Evolutionary conservation across 148 eudicot genomes (phyloP), one percentile per base, ranked within the genome.

Genomic region (Rhododendron molle): DNA sequence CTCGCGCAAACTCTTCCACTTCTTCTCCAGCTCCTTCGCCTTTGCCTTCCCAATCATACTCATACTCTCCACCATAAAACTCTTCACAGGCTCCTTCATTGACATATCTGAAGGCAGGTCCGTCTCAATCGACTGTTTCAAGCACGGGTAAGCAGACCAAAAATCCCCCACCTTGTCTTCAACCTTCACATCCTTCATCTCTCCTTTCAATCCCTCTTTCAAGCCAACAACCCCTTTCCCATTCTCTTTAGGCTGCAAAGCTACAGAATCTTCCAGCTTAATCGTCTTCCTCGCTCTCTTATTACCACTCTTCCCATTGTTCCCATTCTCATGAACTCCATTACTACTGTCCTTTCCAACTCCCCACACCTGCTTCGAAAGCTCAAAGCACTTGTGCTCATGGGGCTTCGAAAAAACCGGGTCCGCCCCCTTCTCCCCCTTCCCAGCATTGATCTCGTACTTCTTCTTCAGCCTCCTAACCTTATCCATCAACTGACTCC

Each of bases 331-430:
- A 30, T n/a, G 76, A 10, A 54, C 80, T 2, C 28, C 82, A 82
- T 62, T 77, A 82, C 43, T 18, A 54, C 1, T 82, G 40, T 56
- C 14, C 50, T 65, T 81, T 26, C 65, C 78, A 46, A 69, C 69
- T 18, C 92, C 97, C 97, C 97, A 94, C 3, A 93, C 86, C 74
- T 84, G 86, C 87, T 88, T 91, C 1, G 92, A 91, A 40, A 94
- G 89, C 16, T 88, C 87, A 67, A 89, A 93, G 7, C 82, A 28
- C 82, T 87, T 87, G 26, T 23, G 36, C 4, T 93, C 92, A 77
- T 93, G 95, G 9, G 92, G 86, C 81, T 86, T 89, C 0, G 87
- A 65, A 30, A 93, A 87, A 47, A 89, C 89, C 34, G 91, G 91
- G 34, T 90, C 32, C 32, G 12, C 30, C 32, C 32, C 73, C 7